Percentiles rank a stretch among this genome's conserved stretches.
Conservation (phyloP, 2,329 filamentous ascomycete genomes). For the Aureobasidium sp. region DNA sequence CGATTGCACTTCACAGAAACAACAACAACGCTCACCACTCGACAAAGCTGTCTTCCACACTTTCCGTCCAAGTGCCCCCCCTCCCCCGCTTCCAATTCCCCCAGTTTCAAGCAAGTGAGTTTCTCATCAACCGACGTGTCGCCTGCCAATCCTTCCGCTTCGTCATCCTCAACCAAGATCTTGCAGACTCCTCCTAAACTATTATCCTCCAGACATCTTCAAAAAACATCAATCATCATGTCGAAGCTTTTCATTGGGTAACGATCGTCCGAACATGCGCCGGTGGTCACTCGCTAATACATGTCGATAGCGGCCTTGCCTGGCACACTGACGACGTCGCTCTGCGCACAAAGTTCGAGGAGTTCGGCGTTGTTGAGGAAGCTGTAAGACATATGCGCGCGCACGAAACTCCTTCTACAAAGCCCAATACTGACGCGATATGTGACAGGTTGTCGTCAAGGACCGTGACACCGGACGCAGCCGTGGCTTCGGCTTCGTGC, state of each 20-base stretch:
- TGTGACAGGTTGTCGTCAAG: slow-evolving; percentile 80
- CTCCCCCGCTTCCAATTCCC: neutral
- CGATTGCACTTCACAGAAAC: slow-evolving; percentile 4
- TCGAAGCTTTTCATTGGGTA: slow-evolving; percentile 94
- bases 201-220: slow-evolving; percentile 3
- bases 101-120: slow-evolving; percentile 5
- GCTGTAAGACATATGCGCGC: slow-evolving; percentile 61
- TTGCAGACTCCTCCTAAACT: neutral
- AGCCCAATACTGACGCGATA: neutral
- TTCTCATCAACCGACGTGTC: slow-evolving; percentile 13
- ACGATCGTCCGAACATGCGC: slow-evolving; percentile 19
- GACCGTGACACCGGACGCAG: slow-evolving; percentile 94
- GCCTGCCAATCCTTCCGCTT: slow-evolving; percentile 5
- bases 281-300: neutral
- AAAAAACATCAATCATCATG: slow-evolving; percentile 49
- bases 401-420: slow-evolving; percentile 26
- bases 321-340: slow-evolving; percentile 95
- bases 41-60: neutral
- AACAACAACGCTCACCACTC: neutral
- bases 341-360: slow-evolving; percentile 83
- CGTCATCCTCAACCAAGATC: slow-evolving; percentile 12
- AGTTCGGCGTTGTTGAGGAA: slow-evolving; percentile 87
- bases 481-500: slow-evolving; percentile 95
- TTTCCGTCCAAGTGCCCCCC: slow-evolving; percentile 4
- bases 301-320: slow-evolving; percentile 68